Percentiles rank a stretch among this genome's conserved stretches.
Evolutionary conservation across 805 yeast species (phyloP).

Genomic region (Dipodascopsis tothii): DNA sequence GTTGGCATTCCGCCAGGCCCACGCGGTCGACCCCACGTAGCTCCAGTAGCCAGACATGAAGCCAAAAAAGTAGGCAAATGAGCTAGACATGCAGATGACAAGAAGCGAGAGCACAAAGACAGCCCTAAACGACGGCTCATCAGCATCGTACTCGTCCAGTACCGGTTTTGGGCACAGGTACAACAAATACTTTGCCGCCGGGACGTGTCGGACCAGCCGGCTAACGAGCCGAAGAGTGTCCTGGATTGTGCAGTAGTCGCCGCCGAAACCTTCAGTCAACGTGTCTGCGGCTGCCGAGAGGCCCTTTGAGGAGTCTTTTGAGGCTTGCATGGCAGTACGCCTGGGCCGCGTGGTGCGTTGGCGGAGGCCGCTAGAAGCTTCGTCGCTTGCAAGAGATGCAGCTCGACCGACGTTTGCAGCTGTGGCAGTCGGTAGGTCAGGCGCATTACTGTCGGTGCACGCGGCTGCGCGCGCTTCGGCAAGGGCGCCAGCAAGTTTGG

Average conservation of each 20-base stretch:
- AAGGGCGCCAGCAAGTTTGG: not conserved
- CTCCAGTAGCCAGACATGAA: not conserved
- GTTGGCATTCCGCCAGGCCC: not conserved
- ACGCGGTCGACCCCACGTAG: not conserved
- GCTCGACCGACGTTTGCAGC: too few species aligned
- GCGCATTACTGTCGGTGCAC: too few species aligned
- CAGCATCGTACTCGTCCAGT: not conserved
- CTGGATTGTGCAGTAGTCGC: not conserved
- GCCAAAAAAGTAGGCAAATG: not conserved
- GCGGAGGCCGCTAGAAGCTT: too few species aligned
- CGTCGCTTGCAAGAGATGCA: not conserved
- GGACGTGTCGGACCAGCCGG: not conserved
- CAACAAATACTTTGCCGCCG: not conserved
- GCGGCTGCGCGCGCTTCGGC: not conserved
- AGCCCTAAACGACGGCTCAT: conserved; percentile 1
- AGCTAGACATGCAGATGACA: not conserved
- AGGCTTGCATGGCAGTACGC: not conserved
- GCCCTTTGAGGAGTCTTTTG: not conserved
- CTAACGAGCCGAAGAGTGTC: not conserved
- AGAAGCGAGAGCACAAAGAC: not conserved
- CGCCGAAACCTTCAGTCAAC: too few species aligned
- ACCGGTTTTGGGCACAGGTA: not conserved
- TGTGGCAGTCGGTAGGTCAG: too few species aligned
- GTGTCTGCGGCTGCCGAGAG: too few species aligned
- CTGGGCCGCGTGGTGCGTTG: too few species aligned